A percentile compares a stretch with the other conserved stretches of the same genome.
Conservation (phyloP, 2,329 filamentous ascomycete species). For the Myriosclerotinia curreyana region DNA sequence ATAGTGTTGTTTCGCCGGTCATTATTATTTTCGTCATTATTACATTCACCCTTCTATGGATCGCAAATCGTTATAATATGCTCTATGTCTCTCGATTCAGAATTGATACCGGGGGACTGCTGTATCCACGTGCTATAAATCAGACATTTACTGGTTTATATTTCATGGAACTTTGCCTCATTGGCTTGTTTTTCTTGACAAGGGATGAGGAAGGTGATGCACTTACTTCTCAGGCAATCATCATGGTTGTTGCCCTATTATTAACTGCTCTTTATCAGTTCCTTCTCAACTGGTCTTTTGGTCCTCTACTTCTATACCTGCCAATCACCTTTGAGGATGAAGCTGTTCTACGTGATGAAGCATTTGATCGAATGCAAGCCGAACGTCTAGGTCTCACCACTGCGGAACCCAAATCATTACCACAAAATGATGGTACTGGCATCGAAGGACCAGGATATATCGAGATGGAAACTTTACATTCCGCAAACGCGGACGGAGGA, state of each 20-base stretch:
- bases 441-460: slow-evolving; percentile 35
- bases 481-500: slow-evolving; percentile 29
- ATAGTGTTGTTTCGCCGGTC: slow-evolving; percentile 82
- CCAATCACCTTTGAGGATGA: slow-evolving; percentile 96
- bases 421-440: slow-evolving; percentile 34
- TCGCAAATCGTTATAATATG: slow-evolving; percentile 95
- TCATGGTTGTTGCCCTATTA: slow-evolving; percentile 74
- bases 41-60: slow-evolving; percentile 87
- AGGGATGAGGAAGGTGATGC: slow-evolving; percentile 52
- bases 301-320: slow-evolving; percentile 80
- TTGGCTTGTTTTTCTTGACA: slow-evolving; percentile 85
- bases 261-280: slow-evolving; percentile 77
- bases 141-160: slow-evolving; percentile 95
- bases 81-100: slow-evolving; percentile 89
- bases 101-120: slow-evolving; percentile 84
- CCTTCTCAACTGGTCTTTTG: slow-evolving; percentile 78
- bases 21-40: slow-evolving; percentile 92
- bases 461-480: slow-evolving; percentile 47
- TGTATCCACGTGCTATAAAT: slow-evolving; percentile 91
- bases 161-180: slow-evolving; percentile 86
- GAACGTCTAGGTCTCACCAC: slow-evolving; percentile 62
- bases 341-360: slow-evolving; percentile 84
- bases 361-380: slow-evolving; percentile 77
- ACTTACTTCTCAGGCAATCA: slow-evolving; percentile 70
- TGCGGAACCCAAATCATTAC: slow-evolving; percentile 44